Base-by-base conservation (phyloP, 768 basidiomycete species). In the Leucosporidium creatinivorum region DNA sequence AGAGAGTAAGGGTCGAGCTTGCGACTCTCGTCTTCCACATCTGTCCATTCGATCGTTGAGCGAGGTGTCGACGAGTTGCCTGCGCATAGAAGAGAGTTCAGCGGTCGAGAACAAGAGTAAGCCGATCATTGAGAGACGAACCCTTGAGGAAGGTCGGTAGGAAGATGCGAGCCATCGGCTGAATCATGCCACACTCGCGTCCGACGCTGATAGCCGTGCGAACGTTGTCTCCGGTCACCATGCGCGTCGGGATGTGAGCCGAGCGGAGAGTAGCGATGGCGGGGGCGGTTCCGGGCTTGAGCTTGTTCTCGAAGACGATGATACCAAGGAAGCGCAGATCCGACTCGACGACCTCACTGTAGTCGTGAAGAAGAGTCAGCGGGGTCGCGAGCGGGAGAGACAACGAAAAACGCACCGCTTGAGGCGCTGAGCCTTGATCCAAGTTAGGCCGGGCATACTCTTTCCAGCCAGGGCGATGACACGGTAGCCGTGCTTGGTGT, bases 381-480 rank as follows among this genome's bases (percentile, higher is more conserved):
- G 15, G 3, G 30, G 3, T 1, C 5, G 12, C 1, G 0, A 3
- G 51, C 67, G 49, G 68, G 36, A 61, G 54, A 62, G 67, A 19
- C 49, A 48, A 47, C 59, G 25, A 39, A 1, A 5, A 12, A 77
- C 83, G 61, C 33, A 89, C 93, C 96, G 83, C 79, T 91, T 93
- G 86, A 99, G 87, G 58, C 89, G 85, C 77, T 99, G 96, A 0
- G 96, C 96, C 76, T 88, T 98, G 65, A 98, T 83, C 96, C 96
- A 99, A 0, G 94, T 89, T 63, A 99, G 79, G 19, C 89, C 87
- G 47, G 94, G 91, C 62, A 98, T 84, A 70, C 85, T 93, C 82
- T 96, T 98, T 19, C 96, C 96, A 23, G 94, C 96, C 71, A 98
- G 89, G 18, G 93, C 96, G 68, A 99, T 99, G 23, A 99, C 96